A percentile compares a stretch with the other conserved stretches of the same genome.
These are phyloP conservation scores for Trichomonas gallinae DNA, from an alignment of 208 protist species.

Conservation along the genomic window DNA sequence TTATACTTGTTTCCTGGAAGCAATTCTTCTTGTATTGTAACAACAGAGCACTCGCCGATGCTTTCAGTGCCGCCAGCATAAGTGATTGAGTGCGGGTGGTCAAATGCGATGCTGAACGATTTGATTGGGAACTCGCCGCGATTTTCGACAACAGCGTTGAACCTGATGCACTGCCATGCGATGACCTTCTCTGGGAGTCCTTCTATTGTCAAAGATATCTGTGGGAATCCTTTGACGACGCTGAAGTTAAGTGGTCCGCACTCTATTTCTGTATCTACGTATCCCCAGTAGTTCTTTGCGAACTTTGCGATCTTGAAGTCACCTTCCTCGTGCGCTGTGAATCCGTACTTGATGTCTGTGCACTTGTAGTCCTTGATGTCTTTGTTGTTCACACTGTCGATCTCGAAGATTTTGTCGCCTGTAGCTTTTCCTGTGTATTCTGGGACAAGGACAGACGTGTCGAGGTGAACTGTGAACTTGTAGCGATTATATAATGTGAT, in stretches of 20 bases:
- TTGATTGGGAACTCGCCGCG: not conserved
- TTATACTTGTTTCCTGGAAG: not conserved
- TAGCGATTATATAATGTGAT: slow-evolving; percentile 1
- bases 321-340: not conserved
- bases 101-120: not conserved
- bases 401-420: not conserved
- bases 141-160: not conserved
- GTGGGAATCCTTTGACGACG: not conserved
- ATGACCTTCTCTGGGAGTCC: not conserved
- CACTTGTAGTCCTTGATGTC: not conserved
- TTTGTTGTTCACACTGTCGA: not conserved
- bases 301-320: not conserved
- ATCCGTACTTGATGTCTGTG: not conserved
- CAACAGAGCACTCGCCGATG: not conserved
- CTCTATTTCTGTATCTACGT: not conserved
- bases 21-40: not conserved
- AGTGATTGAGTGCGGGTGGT: not conserved
- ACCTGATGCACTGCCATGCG: not conserved
- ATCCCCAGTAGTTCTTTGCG: not conserved
- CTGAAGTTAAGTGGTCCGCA: not conserved
- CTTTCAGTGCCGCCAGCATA: not conserved
- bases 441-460: not conserved
- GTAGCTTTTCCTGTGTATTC: not conserved
- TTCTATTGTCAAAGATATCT: not conserved
- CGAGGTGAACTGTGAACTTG: not conserved